Evolutionary conservation across 441 rosid species (phyloP).

Genomic region (Croton setiger): DNA sequence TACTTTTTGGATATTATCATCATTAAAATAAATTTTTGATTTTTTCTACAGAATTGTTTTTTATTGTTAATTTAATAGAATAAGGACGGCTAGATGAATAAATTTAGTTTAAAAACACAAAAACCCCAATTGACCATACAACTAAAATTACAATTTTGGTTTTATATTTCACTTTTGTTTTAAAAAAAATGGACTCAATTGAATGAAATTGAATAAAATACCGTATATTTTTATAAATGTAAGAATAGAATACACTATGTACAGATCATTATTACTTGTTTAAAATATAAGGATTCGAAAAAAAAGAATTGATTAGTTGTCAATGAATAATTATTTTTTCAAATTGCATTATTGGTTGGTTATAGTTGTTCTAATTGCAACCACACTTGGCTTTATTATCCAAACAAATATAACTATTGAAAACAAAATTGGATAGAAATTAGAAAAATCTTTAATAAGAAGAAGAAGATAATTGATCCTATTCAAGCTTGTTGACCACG

Average conservation of each 20-base stretch:
- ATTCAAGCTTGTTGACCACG: conserved; percentile 30
- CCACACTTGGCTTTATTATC: background rate
- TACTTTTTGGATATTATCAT: no score
- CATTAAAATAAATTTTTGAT: no score
- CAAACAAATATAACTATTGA: background rate
- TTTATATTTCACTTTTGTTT: no score
- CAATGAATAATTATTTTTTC: background rate
- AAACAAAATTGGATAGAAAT: background rate
- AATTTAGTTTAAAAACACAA: no score
- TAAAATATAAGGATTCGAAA: background rate
- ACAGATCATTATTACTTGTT: background rate
- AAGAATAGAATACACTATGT: no score
- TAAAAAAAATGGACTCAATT: background rate
- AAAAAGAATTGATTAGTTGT: background rate
- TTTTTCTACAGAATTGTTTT: no score
- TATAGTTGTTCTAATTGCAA: conserved; percentile 2
- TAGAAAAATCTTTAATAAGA: background rate
- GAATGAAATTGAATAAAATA: background rate
- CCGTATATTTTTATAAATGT: no score
- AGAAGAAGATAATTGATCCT: background rate
- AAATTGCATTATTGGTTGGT: conserved; percentile 6
- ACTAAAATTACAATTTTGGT: no score
- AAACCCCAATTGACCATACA: no score
- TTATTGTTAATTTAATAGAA: background rate
- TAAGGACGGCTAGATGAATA: background rate